phyloP scores from a whole-genome alignment of 768 basidiomycete species.

The Pholiota conissans region DNA sequence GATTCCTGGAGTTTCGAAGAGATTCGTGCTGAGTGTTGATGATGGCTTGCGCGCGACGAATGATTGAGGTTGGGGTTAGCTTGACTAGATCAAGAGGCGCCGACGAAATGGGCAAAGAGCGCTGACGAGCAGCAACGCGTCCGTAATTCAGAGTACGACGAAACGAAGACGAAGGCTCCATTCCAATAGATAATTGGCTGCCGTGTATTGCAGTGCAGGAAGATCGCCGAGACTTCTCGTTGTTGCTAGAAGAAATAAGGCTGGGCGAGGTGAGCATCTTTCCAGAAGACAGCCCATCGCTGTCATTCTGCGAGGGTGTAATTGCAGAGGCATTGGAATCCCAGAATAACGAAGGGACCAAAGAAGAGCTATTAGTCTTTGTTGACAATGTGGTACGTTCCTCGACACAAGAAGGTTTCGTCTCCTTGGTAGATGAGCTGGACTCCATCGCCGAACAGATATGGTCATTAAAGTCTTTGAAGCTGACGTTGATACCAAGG shows the following conservation, averaged over 20 bases:
- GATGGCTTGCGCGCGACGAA: neutral
- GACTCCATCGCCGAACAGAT: no score
- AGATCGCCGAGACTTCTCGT: neutral
- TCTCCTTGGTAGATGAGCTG: no score
- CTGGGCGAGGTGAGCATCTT: neutral
- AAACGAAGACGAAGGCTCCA: neutral
- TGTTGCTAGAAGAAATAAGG: neutral
- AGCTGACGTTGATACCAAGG: neutral
- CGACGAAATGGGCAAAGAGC: neutral
- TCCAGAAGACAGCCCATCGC: neutral
- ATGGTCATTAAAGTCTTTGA: no score
- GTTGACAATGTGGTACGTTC: neutral
- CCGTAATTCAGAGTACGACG: neutral
- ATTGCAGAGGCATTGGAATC: neutral
- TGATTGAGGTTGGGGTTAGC: neutral
- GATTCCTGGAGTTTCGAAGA: neutral
- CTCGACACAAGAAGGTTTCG: no score
- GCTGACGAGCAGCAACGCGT: neutral
- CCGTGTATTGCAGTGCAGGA: neutral
- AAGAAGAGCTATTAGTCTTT: neutral
- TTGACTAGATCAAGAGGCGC: neutral
- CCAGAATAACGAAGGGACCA: neutral
- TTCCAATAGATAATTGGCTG: neutral
- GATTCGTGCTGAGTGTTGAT: neutral
- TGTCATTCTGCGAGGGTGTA: neutral